Evolutionary conservation across 768 basidiomycete genomes (phyloP), one percentile per base, ranked within the genome.

Genomic region (Lactarius hatsudake): DNA sequence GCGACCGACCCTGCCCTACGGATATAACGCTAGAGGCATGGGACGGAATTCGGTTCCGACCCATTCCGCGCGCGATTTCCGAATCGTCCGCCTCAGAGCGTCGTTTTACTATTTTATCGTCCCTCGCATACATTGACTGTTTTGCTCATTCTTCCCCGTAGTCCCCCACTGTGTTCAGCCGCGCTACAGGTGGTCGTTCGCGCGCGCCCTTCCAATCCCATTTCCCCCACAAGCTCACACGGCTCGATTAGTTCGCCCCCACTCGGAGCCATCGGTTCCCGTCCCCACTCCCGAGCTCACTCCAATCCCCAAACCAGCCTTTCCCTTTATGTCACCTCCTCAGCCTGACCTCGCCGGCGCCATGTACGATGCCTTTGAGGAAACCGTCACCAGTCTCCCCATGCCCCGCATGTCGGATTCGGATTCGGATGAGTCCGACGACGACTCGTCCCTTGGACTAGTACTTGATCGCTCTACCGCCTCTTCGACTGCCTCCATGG

Each of bases 171-270:
- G 71, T 81, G 4, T 88, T 81, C 74, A 77, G 78, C 30, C 79
- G 79, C 53, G 76, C 79, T 4, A 75, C 81, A 15, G 77, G 75
- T 28, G 75, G 82, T 57, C 86, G 87, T 15, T 77, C 79, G 38
- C 87, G 90, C 63, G 82, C 87, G 2, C 89, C 90, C 1, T 93
- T 93, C 92, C 26, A 91, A 90, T 70, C 90, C 91, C 7, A 82
- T 84, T 28, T 73, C 76, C 3, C 86, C 87, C 9, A 84, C 87
- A 5, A 73, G 77, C 30, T 75, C 69, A 38, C 69, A 74, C 59
- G 56, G 67, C 57, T 60, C 63, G 60, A 64, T 80, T 28, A 75
- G 77, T 60, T 82, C 82, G 2, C 83, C 84, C 7, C 77, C 81
- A 18, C 77, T 78, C 62, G 73, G 74, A 26, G 71, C 72, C 42